Conservation (phyloP, 1,284 basidiomycete species). For the Grifola frondosa region DNA sequence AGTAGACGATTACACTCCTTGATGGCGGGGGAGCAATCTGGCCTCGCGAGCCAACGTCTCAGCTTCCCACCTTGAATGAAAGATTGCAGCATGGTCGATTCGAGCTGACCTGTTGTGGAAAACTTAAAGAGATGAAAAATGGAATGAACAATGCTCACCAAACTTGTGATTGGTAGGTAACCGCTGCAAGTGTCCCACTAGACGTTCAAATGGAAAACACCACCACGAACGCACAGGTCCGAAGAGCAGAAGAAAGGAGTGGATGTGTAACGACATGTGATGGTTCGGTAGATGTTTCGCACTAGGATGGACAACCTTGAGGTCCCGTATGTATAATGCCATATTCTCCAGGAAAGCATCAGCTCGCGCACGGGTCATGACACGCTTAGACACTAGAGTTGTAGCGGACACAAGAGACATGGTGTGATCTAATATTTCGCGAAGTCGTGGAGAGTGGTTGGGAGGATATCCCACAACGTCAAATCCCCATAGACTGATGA, state of each 20-base stretch:
- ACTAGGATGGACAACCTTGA: conserved; percentile 22
- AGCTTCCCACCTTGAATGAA: no score
- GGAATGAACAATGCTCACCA: no score
- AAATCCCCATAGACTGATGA: conserved; percentile 31
- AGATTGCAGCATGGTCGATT: no score
- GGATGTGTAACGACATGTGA: conserved; percentile 32
- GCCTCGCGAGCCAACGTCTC: no score
- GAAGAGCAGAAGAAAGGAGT: conserved; percentile 33
- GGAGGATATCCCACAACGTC: neutral
- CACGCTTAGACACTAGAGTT: conserved; percentile 1
- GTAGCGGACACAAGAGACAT: conserved; percentile 30
- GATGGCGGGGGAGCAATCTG: no score
- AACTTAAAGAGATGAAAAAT: no score
- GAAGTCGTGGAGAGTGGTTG: no score
- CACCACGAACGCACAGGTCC: conserved; percentile 37
- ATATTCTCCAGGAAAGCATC: conserved; percentile 16
- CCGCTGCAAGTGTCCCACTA: no score
- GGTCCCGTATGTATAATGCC: conserved; percentile 20
- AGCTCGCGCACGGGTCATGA: conserved; percentile 3
- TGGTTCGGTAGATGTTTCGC: conserved; percentile 17
- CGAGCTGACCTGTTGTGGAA: no score
- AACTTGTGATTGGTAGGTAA: no score
- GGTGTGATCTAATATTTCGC: conserved; percentile 25
- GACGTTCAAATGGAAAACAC: conserved; percentile 36
- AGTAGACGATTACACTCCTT: no score